These are phyloP conservation scores for Cicer cuneatum DNA, from an alignment of 306 rosid species.

Conservation along the genomic window DNA sequence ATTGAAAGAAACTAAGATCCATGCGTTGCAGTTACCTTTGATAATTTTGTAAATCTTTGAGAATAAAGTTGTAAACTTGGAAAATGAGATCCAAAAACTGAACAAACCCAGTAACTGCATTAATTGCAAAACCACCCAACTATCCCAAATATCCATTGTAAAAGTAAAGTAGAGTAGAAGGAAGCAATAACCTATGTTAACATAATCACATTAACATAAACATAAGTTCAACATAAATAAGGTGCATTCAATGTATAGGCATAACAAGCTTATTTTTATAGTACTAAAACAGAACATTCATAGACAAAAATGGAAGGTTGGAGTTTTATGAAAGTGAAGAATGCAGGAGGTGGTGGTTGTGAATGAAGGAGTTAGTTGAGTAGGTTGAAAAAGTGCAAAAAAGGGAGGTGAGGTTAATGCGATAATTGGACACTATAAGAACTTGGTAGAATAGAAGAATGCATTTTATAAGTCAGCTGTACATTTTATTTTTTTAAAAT, in stretches of 20 bases:
- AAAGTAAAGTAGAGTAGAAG: slow-evolving; percentile 5
- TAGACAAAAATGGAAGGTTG: slow-evolving; percentile 16
- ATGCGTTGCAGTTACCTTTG: slow-evolving; percentile 53
- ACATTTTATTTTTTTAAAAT: too few species aligned
- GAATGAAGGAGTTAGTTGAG: slow-evolving; percentile 34
- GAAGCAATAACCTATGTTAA: slow-evolving; percentile 22
- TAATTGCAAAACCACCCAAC: slow-evolving; percentile 48
- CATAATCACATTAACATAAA: neutral
- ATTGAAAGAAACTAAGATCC: slow-evolving; percentile 58
- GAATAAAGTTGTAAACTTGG: slow-evolving; percentile 53
- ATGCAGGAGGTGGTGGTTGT: slow-evolving; percentile 44
- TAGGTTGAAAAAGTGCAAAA: slow-evolving; percentile 28
- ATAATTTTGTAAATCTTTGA: slow-evolving; percentile 50
- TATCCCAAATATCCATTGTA: slow-evolving; percentile 46
- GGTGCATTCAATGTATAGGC: slow-evolving; percentile 8
- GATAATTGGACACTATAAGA: slow-evolving; percentile 16
- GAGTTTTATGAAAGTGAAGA: slow-evolving; percentile 12
- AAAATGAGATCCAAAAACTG: slow-evolving; percentile 52
- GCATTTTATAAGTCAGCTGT: neutral
- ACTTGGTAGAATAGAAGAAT: neutral
- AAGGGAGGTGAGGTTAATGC: slow-evolving; percentile 40
- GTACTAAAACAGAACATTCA: slow-evolving; percentile 36
- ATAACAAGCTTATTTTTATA: neutral
- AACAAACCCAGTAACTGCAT: slow-evolving; percentile 57
- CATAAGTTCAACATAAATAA: slow-evolving; percentile 19